Evolutionary conservation across 768 basidiomycete genomes (phyloP).

Genomic region (Russula sp.): DNA sequence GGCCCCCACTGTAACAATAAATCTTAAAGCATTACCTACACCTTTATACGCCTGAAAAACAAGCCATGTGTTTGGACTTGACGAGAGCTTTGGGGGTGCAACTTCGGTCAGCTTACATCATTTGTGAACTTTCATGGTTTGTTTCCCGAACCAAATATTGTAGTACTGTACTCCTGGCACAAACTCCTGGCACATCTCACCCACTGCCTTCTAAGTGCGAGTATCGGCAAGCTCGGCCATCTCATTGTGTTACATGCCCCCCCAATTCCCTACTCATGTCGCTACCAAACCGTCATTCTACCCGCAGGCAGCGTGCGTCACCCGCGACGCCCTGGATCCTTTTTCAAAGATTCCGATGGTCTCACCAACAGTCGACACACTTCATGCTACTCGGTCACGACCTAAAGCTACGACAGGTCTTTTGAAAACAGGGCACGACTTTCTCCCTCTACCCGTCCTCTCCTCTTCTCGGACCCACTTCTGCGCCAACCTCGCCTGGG

Average conservation of each 20-base stretch:
- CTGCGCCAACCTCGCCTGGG: background rate
- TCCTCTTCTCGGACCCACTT: slow-evolving; percentile 3
- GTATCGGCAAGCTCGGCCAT: background rate
- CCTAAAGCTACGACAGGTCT: background rate
- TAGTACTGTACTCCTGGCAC: no score
- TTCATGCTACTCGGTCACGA: background rate
- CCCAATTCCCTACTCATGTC: background rate
- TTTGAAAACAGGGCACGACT: background rate
- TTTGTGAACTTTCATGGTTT: no score
- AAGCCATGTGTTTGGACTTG: no score
- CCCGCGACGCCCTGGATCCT: background rate
- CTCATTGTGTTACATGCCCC: background rate
- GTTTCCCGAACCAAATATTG: no score
- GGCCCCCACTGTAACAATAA: no score
- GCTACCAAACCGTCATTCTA: background rate
- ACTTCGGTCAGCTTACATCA: no score
- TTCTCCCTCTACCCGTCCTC: slow-evolving; percentile 15
- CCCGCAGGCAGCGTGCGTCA: background rate
- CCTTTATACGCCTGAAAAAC: no score
- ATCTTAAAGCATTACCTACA: background rate
- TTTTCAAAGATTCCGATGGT: background rate
- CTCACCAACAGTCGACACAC: background rate
- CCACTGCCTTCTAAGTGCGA: background rate
- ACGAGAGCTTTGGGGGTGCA: no score
- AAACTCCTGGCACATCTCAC: no score